Percentiles rank a stretch among this genome's conserved stretches.
Conservation (phyloP, 2,329 filamentous ascomycete species). For the Claviceps paspali region DNA sequence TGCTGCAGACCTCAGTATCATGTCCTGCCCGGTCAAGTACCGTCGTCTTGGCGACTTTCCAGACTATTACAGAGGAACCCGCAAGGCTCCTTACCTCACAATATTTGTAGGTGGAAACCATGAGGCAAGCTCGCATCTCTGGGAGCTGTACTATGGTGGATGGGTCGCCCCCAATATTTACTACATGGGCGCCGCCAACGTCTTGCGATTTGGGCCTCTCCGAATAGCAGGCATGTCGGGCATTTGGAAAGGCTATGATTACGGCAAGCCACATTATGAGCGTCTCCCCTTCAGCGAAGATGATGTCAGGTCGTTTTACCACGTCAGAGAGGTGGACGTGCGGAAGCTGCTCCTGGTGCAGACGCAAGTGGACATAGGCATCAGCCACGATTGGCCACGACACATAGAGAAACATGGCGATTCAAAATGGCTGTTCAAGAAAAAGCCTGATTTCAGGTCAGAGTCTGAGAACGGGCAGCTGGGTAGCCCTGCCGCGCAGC, state of each 20-base stretch:
- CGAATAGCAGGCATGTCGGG: conserved; percentile 83
- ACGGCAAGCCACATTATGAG: conserved; percentile 69
- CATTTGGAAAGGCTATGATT: conserved; percentile 90
- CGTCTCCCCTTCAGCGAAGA: conserved; percentile 66
- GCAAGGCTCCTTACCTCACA: conserved; percentile 71
- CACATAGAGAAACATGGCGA: conserved; percentile 70
- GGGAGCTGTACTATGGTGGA: conserved; percentile 88
- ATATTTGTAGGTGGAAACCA: conserved; percentile 92
- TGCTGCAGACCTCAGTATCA: conserved; percentile 69
- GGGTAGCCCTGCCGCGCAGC: conserved; percentile 64
- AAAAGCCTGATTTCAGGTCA: conserved; percentile 58
- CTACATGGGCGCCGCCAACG: conserved; percentile 86
- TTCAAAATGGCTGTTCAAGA: conserved; percentile 47
- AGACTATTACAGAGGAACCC: conserved; percentile 73
- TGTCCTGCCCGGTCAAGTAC: conserved; percentile 82
- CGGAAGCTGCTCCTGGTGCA: conserved; percentile 72
- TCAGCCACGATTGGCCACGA: conserved; percentile 93
- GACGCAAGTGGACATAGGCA: conserved; percentile 78
- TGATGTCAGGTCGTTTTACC: conserved; percentile 73
- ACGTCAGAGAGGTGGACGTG: conserved; percentile 79
- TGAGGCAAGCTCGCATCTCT: conserved; percentile 79
- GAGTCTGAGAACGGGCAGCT: conserved; percentile 64
- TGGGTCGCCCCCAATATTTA: conserved; percentile 97
- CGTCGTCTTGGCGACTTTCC: conserved; percentile 83
- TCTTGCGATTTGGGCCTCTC: conserved; percentile 67